Base-by-base conservation (phyloP, 768 basidiomycete genomes). In the Cystobasidium onofrii region DNA sequence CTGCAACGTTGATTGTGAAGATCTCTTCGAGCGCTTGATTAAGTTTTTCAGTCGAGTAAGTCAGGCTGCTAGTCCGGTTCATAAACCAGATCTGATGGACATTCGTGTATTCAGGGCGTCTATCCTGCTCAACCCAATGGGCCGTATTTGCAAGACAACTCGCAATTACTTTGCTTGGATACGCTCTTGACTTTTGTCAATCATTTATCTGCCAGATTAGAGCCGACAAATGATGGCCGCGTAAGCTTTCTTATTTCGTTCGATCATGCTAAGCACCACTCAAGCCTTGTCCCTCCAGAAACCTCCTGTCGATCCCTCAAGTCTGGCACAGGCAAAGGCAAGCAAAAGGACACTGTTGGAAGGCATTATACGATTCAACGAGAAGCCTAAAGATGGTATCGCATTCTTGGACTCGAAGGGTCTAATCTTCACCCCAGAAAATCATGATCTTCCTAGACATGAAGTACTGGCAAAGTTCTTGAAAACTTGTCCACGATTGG, bases 1-100 rank as follows among this genome's bases (percentile, higher is more conserved):
- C 80, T 97, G 93, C 79, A 92, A 96, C 78, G 87, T 90, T 76
- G 95, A 97, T 79, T 92, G 91, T 80, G 96, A 98, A 83, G 95
- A 98, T 80, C 82, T 98, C 71, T 95, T 94, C 77, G 94, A 98
- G 80, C 85, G 91, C 18, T 82, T 97, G 25, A 83, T 94, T 74
- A 90, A 89, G 29, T 96, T 98, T 80, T 82, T 92, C 23, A 75
- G 77, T 43, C 71, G 90, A 84, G 92, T 92, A 77, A 72, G 84
- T 76, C 23, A 75, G 9, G 1, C 7, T 33, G n/a, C 34, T 23
- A 27, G 20, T 12, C 10, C 25, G 0, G 52, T 23, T 17, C 15
- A 63, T 31, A 60, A 25, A 20, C 17, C 13, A 20, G 61, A 27
- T 25, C 64, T 57, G 23, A 61, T 18, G 23, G 29, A 44, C 6